These are phyloP conservation scores for Oryza longistaminata DNA, from an alignment of 176 grass and related monocot species.

Conservation along the genomic window DNA sequence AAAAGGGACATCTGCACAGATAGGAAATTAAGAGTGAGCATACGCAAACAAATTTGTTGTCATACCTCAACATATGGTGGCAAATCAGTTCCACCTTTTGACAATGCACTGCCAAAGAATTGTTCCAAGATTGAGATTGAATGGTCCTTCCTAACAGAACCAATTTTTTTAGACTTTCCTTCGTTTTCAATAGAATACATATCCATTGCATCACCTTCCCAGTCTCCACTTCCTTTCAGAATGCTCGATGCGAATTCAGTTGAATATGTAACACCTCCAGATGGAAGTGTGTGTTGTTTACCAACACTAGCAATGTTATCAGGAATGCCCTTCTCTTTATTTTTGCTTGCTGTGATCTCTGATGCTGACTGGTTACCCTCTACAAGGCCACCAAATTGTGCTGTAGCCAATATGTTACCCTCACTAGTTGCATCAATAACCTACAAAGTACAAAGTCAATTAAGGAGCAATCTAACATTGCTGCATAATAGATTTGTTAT, in stretches of 20 bases:
- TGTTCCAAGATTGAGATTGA: slow-evolving; percentile 81
- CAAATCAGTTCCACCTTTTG: slow-evolving; percentile 48
- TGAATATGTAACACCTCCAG: slow-evolving; percentile 31
- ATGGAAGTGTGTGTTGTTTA: slow-evolving; percentile 11
- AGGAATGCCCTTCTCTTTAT: slow-evolving; percentile 42
- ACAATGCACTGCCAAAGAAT: slow-evolving; percentile 74
- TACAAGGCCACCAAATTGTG: slow-evolving; percentile 33
- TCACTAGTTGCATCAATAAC: slow-evolving; percentile 34
- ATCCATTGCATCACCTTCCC: slow-evolving; percentile 57
- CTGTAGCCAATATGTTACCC: slow-evolving; percentile 22
- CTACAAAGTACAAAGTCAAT: slow-evolving; percentile 40
- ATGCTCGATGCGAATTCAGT: slow-evolving; percentile 42
- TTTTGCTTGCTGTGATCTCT: slow-evolving; percentile 34
- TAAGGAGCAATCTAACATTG: neutral
- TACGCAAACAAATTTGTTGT: slow-evolving; percentile 1
- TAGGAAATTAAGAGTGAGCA: slow-evolving; percentile 29
- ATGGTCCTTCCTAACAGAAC: slow-evolving; percentile 50
- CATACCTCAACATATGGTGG: slow-evolving; percentile 52
- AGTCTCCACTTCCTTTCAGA: slow-evolving; percentile 47
- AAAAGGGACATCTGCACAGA: neutral
- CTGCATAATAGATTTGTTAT: neutral
- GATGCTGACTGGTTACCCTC: slow-evolving; percentile 41
- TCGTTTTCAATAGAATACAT: slow-evolving; percentile 61
- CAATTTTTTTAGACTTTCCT: slow-evolving; percentile 36
- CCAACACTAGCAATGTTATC: slow-evolving; percentile 34